Evolutionary conservation across 257 asterid genomes (phyloP), one percentile per base, ranked within the genome.

Genomic region (Salvia splendens): DNA sequence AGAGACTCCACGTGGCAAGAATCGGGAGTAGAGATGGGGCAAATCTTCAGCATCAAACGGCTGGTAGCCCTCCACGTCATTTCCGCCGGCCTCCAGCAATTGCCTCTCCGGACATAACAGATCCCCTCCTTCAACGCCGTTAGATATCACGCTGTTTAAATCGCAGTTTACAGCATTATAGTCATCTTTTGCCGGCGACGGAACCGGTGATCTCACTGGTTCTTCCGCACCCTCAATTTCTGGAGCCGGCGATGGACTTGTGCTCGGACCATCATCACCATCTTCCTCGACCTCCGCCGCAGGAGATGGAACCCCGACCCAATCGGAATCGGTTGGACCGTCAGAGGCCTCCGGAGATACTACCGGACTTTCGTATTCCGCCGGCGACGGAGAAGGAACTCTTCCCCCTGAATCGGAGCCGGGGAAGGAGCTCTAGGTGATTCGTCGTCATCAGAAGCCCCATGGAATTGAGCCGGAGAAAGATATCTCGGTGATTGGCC

Each of bases 101-200:
- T 50, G 71, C 9, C 70, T 59, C 2, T 54, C 82, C 32, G 84
- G 85, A 12, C 97, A 87, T 12, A 82, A 64, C 4, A 79, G 83
- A 65, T 84, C 88, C 17, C 80, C 82, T 10, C 85, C 91, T 68
- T 82, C 86, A 6, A 74, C 69, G 28, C 82, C 85, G 15, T 50
- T 47, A 3, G 74, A 67, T 15, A 35, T 65, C 32, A 17, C 74
- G 24, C n/a, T 67, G 79, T 65, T 70, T 24, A 50, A 2, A 43
- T 72, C 83, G 45, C 92, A 84, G 20, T 32, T 75, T 8, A 67
- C 1, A 6, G 32, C 69, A 0, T 24, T 32, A 6, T 6, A 35
- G 47, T 52, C 80, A 11, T 56, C 65, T 4, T 1, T 55, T 75
- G 47, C 55, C 61, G 68, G 67, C 47, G 62, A 56, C 60, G 73